Conservation (phyloP, 1,284 basidiomycete genomes). For the Vanrija humicola region DNA sequence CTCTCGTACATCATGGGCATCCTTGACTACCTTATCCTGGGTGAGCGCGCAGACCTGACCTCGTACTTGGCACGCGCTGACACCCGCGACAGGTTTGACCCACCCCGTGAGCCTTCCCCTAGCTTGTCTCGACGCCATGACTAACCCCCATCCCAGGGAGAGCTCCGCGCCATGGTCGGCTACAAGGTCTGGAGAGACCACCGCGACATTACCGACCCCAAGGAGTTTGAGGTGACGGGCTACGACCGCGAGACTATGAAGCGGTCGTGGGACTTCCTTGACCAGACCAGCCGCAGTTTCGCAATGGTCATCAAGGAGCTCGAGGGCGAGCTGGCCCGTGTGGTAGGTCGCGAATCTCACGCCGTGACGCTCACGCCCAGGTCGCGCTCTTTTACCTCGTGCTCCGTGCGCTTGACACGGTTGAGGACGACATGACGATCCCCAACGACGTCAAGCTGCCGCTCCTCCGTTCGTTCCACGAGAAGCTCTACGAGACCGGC, state of each 20-base stretch:
- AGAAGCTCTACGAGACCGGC: conserved; percentile 73
- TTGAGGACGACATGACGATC: conserved; percentile 99
- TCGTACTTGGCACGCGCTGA: conserved; percentile 4
- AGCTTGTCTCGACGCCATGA: neutral
- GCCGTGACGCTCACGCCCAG: conserved; percentile 49
- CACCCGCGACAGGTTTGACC: conserved; percentile 20
- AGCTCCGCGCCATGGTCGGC: conserved; percentile 72
- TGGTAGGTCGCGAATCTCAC: conserved; percentile 58
- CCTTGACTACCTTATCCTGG: conserved; percentile 24
- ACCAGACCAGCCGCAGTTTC: conserved; percentile 85
- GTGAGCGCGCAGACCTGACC: conserved; percentile 21
- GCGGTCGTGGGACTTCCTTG: conserved; percentile 85
- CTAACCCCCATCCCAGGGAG: conserved; percentile 54
- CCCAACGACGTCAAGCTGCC: conserved; percentile 81
- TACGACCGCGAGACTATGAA: conserved; percentile 83
- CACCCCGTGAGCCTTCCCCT: conserved; percentile 30
- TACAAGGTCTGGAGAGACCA: conserved; percentile 74
- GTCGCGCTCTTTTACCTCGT: conserved; percentile 95
- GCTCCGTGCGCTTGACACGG: conserved; percentile 86
- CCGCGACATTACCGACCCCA: conserved; percentile 69
- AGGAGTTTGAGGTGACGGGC: conserved; percentile 68
- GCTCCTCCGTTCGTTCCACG: conserved; percentile 77
- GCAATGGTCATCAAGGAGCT: conserved; percentile 94
- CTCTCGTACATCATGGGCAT: conserved; percentile 32
- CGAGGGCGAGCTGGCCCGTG: conserved; percentile 87